Conservation (phyloP, 2,329 filamentous ascomycete species). For the Xylaria sp. region DNA sequence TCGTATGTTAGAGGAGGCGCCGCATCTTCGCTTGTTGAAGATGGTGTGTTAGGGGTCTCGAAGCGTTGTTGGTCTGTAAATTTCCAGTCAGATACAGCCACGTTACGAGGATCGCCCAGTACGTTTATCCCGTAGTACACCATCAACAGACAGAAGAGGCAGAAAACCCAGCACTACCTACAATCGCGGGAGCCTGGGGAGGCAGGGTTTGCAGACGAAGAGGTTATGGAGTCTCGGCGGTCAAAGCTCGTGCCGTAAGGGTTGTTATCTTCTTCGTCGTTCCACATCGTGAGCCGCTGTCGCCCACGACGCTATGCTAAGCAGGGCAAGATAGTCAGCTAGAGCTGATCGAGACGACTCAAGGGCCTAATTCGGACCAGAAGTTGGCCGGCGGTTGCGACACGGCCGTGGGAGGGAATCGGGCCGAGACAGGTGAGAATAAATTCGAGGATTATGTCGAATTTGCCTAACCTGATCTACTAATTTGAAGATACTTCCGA, state of each 20-base stretch:
- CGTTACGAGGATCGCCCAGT: slow-evolving; percentile 51
- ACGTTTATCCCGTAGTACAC: slow-evolving; percentile 52
- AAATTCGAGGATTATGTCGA: slow-evolving; percentile 13
- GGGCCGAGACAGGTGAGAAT: slow-evolving; percentile 12
- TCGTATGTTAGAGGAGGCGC: slow-evolving; percentile 52
- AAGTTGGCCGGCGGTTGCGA: slow-evolving; percentile 29
- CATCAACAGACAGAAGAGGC: slow-evolving; percentile 20
- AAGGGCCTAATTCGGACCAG: slow-evolving; percentile 30
- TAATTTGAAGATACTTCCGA: slow-evolving; percentile 19
- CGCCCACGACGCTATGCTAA: slow-evolving; percentile 20
- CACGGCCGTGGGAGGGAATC: slow-evolving; percentile 41
- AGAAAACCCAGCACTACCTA: slow-evolving; percentile 56
- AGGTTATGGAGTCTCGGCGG: slow-evolving; percentile 81
- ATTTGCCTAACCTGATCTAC: background rate
- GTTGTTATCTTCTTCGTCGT: slow-evolving; percentile 95
- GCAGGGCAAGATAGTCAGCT: slow-evolving; percentile 30
- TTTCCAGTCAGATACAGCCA: slow-evolving; percentile 60
- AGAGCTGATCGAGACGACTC: slow-evolving; percentile 21
- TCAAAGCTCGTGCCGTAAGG: slow-evolving; percentile 93
- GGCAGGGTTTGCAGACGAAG: slow-evolving; percentile 72
- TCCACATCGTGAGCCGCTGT: slow-evolving; percentile 78
- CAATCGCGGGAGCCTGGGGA: slow-evolving; percentile 69
- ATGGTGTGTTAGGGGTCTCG: slow-evolving; percentile 76
- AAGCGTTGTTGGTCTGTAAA: slow-evolving; percentile 64
- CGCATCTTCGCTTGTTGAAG: slow-evolving; percentile 75